Conservation (phyloP, 192 early-diverging fungal species). For the Borealophlyctis nickersoniae region DNA sequence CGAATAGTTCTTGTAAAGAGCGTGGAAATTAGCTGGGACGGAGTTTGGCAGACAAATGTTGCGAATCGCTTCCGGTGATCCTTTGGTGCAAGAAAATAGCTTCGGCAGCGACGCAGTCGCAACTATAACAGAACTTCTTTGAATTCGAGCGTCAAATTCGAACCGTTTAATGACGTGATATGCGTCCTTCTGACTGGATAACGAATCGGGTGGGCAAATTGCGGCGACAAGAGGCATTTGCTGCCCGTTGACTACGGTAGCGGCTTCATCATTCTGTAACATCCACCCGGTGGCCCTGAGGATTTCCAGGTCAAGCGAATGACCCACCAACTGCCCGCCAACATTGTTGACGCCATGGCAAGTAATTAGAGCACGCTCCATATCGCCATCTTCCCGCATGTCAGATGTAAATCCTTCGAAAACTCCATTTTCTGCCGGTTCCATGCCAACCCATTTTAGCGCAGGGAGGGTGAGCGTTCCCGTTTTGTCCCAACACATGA, state of each 20-base stretch:
- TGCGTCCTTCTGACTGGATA: background rate
- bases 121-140: conserved; percentile 26
- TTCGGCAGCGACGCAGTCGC: background rate
- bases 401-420: conserved; percentile 7
- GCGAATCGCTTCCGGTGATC: conserved; percentile 41
- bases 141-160: conserved; percentile 56
- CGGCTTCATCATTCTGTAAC: conserved; percentile 20
- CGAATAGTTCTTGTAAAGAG: conserved; percentile 24
- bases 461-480: conserved; percentile 19
- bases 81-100: conserved; percentile 34
- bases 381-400: background rate
- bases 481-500: conserved; percentile 55
- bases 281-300: conserved; percentile 62
- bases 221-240: conserved; percentile 9
- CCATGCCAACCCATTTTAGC: conserved; percentile 10
- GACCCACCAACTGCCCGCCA: conserved; percentile 60
- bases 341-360: conserved; percentile 67
- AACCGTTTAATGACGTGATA: conserved; percentile 52
- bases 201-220: conserved; percentile 6
- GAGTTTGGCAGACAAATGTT: conserved; percentile 32
- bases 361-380: conserved; percentile 42
- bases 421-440: conserved; percentile 6
- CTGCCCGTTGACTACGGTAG: background rate
- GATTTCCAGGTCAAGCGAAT: conserved; percentile 76
- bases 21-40: conserved; percentile 38